Percentiles rank a stretch among this genome's conserved stretches.
Conservation (phyloP, 2,329 filamentous ascomycete species). For the Plenodomus tracheiphilus region DNA sequence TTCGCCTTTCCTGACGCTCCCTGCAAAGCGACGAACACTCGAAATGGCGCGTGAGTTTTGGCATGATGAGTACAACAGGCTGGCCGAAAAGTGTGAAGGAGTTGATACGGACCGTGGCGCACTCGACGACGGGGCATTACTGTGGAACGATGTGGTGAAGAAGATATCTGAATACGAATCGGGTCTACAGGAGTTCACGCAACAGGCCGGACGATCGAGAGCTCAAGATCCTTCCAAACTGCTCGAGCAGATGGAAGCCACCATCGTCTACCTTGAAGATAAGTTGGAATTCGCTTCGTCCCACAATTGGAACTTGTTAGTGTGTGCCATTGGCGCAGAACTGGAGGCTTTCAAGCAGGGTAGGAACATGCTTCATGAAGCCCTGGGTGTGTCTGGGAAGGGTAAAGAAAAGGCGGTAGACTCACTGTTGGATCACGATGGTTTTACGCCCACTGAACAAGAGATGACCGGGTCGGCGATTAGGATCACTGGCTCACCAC, state of each 20-base stretch:
- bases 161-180: conserved; percentile 68
- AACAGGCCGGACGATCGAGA: conserved; percentile 21
- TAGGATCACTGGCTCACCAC: conserved; percentile 30
- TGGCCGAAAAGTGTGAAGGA: conserved; percentile 59
- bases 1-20: conserved; percentile 61
- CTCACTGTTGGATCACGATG: conserved; percentile 22
- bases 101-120: conserved; percentile 66
- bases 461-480: conserved; percentile 38
- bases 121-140: conserved; percentile 65
- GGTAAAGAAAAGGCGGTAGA: conserved; percentile 32
- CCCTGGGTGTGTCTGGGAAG: conserved; percentile 35
- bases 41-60: conserved; percentile 74
- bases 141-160: conserved; percentile 67
- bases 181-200: conserved; percentile 61
- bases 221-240: conserved; percentile 19
- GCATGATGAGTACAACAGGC: conserved; percentile 62
- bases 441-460: conserved; percentile 19
- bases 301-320: conserved; percentile 72
- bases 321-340: conserved; percentile 76
- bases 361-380: conserved; percentile 57
- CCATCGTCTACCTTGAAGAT: conserved; percentile 60
- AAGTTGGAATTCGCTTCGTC: conserved; percentile 60
- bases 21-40: conserved; percentile 66
- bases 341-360: conserved; percentile 68
- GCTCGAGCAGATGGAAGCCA: conserved; percentile 56